Evolutionary conservation across 1,139 yeast species (phyloP), one percentile per base, ranked within the genome.

Genomic region (Diutina neorugosa): DNA sequence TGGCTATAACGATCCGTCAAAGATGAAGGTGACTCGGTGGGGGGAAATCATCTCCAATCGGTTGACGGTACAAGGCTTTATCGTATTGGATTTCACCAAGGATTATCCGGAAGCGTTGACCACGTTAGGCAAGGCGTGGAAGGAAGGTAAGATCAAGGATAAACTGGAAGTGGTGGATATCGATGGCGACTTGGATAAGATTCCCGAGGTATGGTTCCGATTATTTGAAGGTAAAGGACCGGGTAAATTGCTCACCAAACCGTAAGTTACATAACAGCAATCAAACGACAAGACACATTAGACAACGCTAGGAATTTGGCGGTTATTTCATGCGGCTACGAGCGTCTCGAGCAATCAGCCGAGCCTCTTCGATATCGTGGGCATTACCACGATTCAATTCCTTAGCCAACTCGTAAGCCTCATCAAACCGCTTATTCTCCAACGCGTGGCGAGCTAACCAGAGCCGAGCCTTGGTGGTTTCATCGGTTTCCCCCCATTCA

Each of bases 301-400:
- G n/a, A n/a, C n/a, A n/a, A n/a, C n/a, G n/a, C n/a, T 27, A 27
- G 4, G 31, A 27, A 27, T 27, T 2, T 27, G 2, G 2, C 37
- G 14, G 4, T 40, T 27, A 46, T 11, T 46, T 46, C 50, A 46
- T 46, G 6, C 50, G 25, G 2, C 23, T 27, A 2, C 50, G 37
- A 16, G 50, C 50, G 16, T 46, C 50, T n/a, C 50, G 11, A 0
- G 93, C 88, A 51, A 91, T 84, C 0, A 86, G 77, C 52, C 96
- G 70, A 0, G 96, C 97, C 62, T 90, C 97, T 62, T 89, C 96
- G 41, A 89, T 80, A 61, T 88, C 96, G 57, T 84, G 88, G 9
- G 93, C 85, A 43, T 86, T 79, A 31, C 94, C 94, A 56, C 83
- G 83, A 23, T 83, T 82, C 58, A 90, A 75, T 55, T 83, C 88